Percentiles rank a stretch among this genome's conserved stretches.
These are phyloP conservation scores for Eustoma russellianum DNA, from an alignment of 257 asterid species.

Conservation along the genomic window DNA sequence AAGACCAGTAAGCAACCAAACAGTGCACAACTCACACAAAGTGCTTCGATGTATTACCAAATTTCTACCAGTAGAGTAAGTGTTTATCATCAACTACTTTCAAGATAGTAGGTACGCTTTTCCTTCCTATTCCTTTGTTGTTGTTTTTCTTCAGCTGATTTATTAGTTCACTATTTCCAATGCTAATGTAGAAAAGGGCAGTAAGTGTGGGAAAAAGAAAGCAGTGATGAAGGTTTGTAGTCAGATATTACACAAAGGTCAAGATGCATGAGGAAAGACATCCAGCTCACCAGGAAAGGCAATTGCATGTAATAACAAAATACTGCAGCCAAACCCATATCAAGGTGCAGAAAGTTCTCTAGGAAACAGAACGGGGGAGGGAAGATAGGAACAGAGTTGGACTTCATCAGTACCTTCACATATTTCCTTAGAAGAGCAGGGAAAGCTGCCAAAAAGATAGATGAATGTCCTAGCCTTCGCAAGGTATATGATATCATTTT, in stretches of 20 bases:
- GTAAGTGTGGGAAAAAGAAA: too few relatives aligned
- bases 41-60: neutral
- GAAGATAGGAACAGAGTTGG: constrained; percentile 2
- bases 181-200: too few relatives aligned
- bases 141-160: neutral
- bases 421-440: constrained; percentile 85
- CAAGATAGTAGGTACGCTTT: neutral
- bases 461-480: constrained; percentile 55
- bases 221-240: too few relatives aligned
- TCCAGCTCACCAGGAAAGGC: too few relatives aligned
- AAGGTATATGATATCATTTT: constrained; percentile 82
- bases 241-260: too few relatives aligned
- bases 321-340: too few relatives aligned
- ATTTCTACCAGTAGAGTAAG: neutral
- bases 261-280: too few relatives aligned
- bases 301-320: too few relatives aligned
- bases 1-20: too few relatives aligned
- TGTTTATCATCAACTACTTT: neutral
- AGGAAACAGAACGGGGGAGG: neutral
- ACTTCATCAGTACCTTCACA: constrained; percentile 45
- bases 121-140: neutral
- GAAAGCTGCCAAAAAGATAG: constrained; percentile 72
- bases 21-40: neutral
- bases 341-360: too few relatives aligned
- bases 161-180: neutral